Conservation (phyloP, 345 rosid species). For the Eucalyptus polybractea region DNA sequence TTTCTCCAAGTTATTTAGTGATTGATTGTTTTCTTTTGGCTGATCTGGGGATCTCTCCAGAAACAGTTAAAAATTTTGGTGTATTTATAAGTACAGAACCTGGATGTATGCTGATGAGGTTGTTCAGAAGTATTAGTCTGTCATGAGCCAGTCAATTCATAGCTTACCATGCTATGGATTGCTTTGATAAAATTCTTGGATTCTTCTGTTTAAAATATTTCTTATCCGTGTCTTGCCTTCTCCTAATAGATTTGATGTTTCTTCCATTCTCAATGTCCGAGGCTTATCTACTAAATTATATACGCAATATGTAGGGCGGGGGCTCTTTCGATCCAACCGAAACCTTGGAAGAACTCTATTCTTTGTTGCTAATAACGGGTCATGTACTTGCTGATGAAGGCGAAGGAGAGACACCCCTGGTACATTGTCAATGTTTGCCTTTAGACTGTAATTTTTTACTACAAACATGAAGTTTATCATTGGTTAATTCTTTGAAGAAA, state of each 20-base stretch:
- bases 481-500: background rate
- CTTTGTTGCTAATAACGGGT: constrained; percentile 72
- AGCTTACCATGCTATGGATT: background rate
- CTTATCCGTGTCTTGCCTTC: background rate
- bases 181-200: background rate
- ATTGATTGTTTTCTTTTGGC: background rate
- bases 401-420: constrained; percentile 98
- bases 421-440: constrained; percentile 6
- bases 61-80: background rate
- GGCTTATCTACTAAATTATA: background rate
- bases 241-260: background rate
- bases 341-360: constrained; percentile 87
- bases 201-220: background rate
- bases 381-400: constrained; percentile 99
- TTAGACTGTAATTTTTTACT: background rate
- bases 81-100: background rate
- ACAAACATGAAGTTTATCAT: background rate
- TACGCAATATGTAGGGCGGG: constrained; percentile 57
- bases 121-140: background rate
- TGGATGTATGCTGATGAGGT: background rate
- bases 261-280: background rate
- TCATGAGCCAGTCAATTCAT: background rate
- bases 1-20: background rate
- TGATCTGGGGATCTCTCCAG: background rate
- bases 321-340: constrained; percentile 68